Percentiles rank a stretch among this genome's conserved stretches.
Conservation (phyloP, 257 asterid genomes). For the Plantago ovata region DNA sequence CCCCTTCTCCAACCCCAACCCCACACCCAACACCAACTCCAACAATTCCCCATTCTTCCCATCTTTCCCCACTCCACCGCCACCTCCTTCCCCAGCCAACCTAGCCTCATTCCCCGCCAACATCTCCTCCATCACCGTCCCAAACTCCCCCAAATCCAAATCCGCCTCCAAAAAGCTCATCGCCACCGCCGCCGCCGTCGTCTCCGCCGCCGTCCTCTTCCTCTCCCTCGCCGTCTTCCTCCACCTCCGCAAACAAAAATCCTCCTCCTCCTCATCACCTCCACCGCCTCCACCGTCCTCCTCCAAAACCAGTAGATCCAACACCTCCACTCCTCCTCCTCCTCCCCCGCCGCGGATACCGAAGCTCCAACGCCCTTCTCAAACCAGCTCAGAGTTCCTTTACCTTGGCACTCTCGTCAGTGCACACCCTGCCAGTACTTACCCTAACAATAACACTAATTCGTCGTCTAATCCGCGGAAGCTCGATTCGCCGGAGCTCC, state of each 20-base stretch:
- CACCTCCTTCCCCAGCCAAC: conserved; percentile 41
- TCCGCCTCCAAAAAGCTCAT: conserved; percentile 50
- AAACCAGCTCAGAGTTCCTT: conserved; percentile 81
- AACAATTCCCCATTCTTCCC: conserved; percentile 38
- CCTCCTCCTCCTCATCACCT: background rate
- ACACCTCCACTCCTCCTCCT: conserved; percentile 37
- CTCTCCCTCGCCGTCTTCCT: conserved; percentile 50
- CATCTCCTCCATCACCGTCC: conserved; percentile 38
- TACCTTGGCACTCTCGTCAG: conserved; percentile 87
- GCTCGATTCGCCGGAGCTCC: conserved; percentile 85
- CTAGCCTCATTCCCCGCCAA: conserved; percentile 62
- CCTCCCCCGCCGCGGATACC: conserved; percentile 39
- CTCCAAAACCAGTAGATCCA: background rate
- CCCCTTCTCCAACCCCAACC: conserved; percentile 33
- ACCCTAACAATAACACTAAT: conserved; percentile 26
- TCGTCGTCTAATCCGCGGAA: conserved; percentile 37
- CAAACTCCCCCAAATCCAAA: conserved; percentile 43
- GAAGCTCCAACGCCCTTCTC: conserved; percentile 83
- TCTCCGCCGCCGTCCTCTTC: conserved; percentile 49
- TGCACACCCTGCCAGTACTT: conserved; percentile 47
- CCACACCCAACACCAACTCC: conserved; percentile 32
- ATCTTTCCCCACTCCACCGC: conserved; percentile 35
- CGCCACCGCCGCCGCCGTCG: conserved; percentile 53
- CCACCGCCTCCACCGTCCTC: background rate
- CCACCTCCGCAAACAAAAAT: conserved; percentile 48